Conservation (phyloP, 1,139 yeast genomes). For the Dujonia santamariae region DNA sequence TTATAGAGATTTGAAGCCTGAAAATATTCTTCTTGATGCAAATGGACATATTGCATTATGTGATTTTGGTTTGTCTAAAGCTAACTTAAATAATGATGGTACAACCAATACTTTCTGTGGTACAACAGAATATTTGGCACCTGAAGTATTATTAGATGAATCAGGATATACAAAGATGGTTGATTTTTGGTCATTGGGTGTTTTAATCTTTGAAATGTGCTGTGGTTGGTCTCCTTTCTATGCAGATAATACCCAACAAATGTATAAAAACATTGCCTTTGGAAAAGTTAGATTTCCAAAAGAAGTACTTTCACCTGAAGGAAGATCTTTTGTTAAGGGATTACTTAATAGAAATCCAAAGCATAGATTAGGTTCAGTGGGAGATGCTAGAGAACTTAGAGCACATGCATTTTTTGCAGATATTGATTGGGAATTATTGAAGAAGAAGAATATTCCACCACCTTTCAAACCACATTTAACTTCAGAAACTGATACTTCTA, state of each 20-base stretch:
- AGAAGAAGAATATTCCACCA: conserved; percentile 86
- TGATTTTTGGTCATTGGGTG: conserved; percentile 84
- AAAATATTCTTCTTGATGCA: conserved; percentile 88
- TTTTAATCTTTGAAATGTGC: conserved; percentile 81
- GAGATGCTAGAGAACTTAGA: conserved; percentile 88
- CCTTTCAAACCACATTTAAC: conserved; percentile 93
- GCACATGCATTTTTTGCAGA: conserved; percentile 90
- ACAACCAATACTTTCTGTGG: conserved; percentile 98
- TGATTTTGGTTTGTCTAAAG: conserved; percentile 95
- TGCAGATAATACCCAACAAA: conserved; percentile 95
- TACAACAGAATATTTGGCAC: conserved; percentile 88
- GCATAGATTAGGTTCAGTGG: conserved; percentile 86
- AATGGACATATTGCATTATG: conserved; percentile 96
- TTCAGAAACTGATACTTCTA: conserved; percentile 90
- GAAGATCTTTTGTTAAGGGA: conserved; percentile 93
- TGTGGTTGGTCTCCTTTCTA: conserved; percentile 99
- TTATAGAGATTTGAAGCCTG: conserved; percentile 93
- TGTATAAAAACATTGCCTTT: conserved; percentile 97
- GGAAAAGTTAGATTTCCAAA: conserved; percentile 97
- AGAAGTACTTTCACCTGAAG: conserved; percentile 87
- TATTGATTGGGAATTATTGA: conserved; percentile 81
- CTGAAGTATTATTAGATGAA: conserved; percentile 79
- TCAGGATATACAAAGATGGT: conserved; percentile 84
- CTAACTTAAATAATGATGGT: conserved; percentile 81
- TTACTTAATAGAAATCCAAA: conserved; percentile 90